These are phyloP conservation scores for Monoraphidium neglectum DNA, from an alignment of 139 green algal genomes.

Conservation along the genomic window DNA sequence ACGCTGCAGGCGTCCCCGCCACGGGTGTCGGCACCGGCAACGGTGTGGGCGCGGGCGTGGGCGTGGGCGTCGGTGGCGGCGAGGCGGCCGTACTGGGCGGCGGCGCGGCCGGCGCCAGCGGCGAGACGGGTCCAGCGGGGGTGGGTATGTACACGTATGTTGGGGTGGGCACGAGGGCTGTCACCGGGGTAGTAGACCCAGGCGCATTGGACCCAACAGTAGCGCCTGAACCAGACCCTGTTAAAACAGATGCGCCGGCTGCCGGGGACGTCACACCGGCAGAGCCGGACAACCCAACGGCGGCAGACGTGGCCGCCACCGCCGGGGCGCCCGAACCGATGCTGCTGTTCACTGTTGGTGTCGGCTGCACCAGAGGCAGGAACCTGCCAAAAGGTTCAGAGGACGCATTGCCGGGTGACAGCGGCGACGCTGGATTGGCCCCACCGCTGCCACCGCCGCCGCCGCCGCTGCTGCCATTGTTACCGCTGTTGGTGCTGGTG, in stretches of 20 bases:
- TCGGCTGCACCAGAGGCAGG: too few relatives aligned
- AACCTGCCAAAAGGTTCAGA: background rate
- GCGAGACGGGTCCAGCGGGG: background rate
- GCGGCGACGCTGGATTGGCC: background rate
- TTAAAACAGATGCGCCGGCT: too few relatives aligned
- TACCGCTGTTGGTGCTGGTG: background rate
- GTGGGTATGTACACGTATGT: too few relatives aligned
- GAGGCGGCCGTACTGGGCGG: too few relatives aligned
- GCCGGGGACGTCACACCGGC: too few relatives aligned
- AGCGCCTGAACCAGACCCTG: too few relatives aligned
- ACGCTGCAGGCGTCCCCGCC: background rate
- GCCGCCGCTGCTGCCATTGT: background rate
- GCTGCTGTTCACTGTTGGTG: background rate
- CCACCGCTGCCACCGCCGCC: background rate
- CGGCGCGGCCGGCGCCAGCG: background rate
- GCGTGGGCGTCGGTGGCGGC: too few relatives aligned
- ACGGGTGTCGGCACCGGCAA: background rate
- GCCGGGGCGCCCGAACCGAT: background rate
- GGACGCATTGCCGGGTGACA: background rate
- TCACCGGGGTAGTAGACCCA: too few relatives aligned
- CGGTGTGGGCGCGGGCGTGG: background rate
- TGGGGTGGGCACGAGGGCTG: too few relatives aligned
- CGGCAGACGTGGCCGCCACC: background rate
- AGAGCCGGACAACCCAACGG: background rate
- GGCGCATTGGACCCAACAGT: too few relatives aligned